Percentiles rank a stretch among this genome's conserved stretches.
Evolutionary conservation across 768 basidiomycete species (phyloP).

Genomic region (Termitomyces sp.): DNA sequence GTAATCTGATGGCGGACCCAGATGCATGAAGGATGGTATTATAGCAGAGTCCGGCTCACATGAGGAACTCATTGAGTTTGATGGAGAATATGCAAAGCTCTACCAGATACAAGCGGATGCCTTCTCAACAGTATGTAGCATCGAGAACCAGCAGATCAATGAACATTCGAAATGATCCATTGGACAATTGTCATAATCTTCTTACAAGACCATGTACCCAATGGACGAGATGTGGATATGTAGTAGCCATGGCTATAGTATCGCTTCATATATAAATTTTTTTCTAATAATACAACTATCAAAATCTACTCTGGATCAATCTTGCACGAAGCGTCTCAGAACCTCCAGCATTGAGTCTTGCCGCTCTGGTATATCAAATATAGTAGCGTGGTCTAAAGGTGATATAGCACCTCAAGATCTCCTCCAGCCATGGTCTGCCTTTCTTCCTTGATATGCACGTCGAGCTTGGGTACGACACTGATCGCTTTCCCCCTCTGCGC

Average conservation of each 20-base stretch:
- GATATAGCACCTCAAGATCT: constrained; percentile 37
- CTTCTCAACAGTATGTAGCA: constrained; percentile 14
- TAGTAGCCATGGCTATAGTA: too few species aligned
- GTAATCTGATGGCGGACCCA: constrained; percentile 2
- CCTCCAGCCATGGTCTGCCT: too few species aligned
- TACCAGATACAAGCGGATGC: constrained; percentile 33
- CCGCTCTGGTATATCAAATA: constrained; percentile 33
- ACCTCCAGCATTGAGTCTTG: constrained; percentile 26
- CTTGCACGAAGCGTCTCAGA: constrained; percentile 18
- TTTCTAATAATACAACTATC: too few species aligned
- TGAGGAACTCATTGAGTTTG: constrained; percentile 23
- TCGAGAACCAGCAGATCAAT: too few species aligned
- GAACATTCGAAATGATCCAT: too few species aligned
- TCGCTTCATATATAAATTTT: too few species aligned
- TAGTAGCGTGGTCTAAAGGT: constrained; percentile 38
- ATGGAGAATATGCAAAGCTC: constrained; percentile 31
- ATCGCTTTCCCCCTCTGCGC: background rate
- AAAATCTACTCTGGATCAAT: too few species aligned
- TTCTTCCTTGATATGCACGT: too few species aligned
- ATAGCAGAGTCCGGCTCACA: constrained; percentile 31
- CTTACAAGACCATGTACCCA: too few species aligned
- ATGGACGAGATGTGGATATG: too few species aligned
- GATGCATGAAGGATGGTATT: constrained; percentile 36
- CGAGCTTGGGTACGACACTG: too few species aligned
- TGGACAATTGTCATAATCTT: too few species aligned